A percentile compares a stretch with the other conserved stretches of the same genome.
Conservation (phyloP, 805 yeast species). For the Starmerella kuoi region DNA sequence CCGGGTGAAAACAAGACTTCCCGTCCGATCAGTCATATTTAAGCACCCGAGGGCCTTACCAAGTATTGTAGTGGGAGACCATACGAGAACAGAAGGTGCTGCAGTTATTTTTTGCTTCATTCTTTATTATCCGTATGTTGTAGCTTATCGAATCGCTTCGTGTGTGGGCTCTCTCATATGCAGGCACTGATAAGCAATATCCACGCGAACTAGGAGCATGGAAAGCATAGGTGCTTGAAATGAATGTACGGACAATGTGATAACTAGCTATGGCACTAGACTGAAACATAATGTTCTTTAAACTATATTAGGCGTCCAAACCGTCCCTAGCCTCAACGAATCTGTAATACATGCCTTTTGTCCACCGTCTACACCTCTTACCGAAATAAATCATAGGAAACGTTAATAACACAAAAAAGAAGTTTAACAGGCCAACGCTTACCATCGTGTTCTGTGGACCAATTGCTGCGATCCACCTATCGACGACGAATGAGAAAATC, state of each 20-base stretch:
- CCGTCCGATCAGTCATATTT: conserved; percentile 20
- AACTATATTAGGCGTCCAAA: conserved; percentile 11
- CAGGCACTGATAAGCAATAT: too few relatives aligned
- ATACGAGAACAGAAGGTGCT: conserved; percentile 21
- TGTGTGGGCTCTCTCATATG: too few relatives aligned
- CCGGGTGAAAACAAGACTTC: conserved; percentile 17
- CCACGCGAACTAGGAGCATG: too few relatives aligned
- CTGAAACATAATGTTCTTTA: too few relatives aligned
- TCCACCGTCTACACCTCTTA: conserved; percentile 28
- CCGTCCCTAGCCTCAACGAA: conserved; percentile 25
- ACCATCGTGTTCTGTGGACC: conserved; percentile 48
- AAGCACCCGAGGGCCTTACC: conserved; percentile 21
- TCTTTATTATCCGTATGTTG: not conserved
- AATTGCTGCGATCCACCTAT: conserved; percentile 42
- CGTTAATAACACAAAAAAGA: conserved; percentile 34
- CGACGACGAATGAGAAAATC: conserved; percentile 47
- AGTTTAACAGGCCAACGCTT: conserved; percentile 40
- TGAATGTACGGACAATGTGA: too few relatives aligned
- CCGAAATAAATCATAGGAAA: conserved; percentile 34
- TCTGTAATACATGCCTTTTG: conserved; percentile 22
- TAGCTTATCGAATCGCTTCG: too few relatives aligned
- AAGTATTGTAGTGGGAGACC: conserved; percentile 21
- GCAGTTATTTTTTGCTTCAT: conserved; percentile 13
- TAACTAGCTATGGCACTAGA: too few relatives aligned
- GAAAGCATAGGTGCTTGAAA: too few relatives aligned